A percentile compares a stretch with the other conserved stretches of the same genome.
These are phyloP conservation scores for Vitis riparia DNA, from an alignment of 164 flowering plant genomes.

Conservation along the genomic window DNA sequence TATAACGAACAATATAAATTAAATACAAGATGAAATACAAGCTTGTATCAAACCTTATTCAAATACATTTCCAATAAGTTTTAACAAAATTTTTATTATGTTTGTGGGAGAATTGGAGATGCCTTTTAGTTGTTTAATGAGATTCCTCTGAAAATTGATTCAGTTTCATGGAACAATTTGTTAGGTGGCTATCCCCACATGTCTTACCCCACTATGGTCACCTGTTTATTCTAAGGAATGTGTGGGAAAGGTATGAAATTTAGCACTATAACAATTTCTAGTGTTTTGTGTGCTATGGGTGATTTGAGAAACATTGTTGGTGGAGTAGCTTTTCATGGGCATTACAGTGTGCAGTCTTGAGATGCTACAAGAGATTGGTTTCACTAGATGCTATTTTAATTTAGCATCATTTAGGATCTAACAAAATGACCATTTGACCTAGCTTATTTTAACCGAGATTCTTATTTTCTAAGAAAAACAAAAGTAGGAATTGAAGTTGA, in stretches of 20 bases:
- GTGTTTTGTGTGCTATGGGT: conserved; percentile 27
- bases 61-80: too few relatives aligned
- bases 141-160: conserved; percentile 31
- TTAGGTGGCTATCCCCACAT: conserved; percentile 45
- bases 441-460: too few relatives aligned
- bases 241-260: conserved; percentile 16
- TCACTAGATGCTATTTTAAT: too few relatives aligned
- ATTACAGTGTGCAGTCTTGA: conserved; percentile 13
- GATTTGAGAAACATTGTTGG: conserved; percentile 21
- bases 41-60: too few relatives aligned
- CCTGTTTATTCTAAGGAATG: conserved; percentile 35
- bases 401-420: too few relatives aligned
- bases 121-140: conserved; percentile 41
- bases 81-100: conserved; percentile 25
- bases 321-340: conserved; percentile 37
- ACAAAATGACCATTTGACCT: too few relatives aligned
- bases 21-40: too few relatives aligned
- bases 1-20: too few relatives aligned
- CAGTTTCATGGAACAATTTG: conserved; percentile 53
- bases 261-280: conserved; percentile 21
- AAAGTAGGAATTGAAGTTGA: too few relatives aligned
- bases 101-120: conserved; percentile 28
- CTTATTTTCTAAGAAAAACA: too few relatives aligned
- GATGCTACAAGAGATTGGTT: too few relatives aligned
- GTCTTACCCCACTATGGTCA: conserved; percentile 22